phyloP scores from a whole-genome alignment of 208 protist genomes.

The Leishmania turanica region DNA sequence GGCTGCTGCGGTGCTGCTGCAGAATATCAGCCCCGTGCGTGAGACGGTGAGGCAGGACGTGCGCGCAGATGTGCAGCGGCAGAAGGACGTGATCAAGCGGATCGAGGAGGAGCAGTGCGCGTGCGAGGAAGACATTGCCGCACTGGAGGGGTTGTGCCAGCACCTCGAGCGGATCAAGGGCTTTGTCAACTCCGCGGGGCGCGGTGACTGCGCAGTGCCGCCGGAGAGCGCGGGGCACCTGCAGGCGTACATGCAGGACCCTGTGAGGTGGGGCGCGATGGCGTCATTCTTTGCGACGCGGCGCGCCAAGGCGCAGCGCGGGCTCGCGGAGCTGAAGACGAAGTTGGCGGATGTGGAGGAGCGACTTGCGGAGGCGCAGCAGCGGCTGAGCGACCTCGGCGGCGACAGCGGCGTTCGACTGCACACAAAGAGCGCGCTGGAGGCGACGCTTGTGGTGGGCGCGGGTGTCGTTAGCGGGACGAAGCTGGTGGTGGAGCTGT shows the following conservation, averaged over 20 bases:
- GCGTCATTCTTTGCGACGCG: constrained; percentile 26
- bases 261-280: constrained; percentile 21
- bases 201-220: neutral
- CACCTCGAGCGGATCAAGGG: constrained; percentile 19
- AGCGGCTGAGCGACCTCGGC: constrained; percentile 8
- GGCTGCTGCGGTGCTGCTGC: constrained; percentile 23
- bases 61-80: constrained; percentile 27
- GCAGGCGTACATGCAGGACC: constrained; percentile 25
- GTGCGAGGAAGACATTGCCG: constrained; percentile 18
- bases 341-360: constrained; percentile 23
- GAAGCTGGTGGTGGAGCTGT: constrained; percentile 37
- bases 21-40: constrained; percentile 32
- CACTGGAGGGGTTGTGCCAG: constrained; percentile 14
- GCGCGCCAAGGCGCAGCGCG: constrained; percentile 18
- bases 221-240: constrained; percentile 9
- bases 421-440: constrained; percentile 17
- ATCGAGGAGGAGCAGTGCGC: constrained; percentile 19
- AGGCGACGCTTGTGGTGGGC: constrained; percentile 30
- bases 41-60: constrained; percentile 29
- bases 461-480: constrained; percentile 9
- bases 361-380: constrained; percentile 12
- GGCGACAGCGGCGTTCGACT: constrained; percentile 24
- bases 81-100: constrained; percentile 21
- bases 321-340: constrained; percentile 3
- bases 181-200: constrained; percentile 13